phyloP scores from a whole-genome alignment of 2,329 filamentous ascomycete genomes.

The Pyricularia grisea region DNA sequence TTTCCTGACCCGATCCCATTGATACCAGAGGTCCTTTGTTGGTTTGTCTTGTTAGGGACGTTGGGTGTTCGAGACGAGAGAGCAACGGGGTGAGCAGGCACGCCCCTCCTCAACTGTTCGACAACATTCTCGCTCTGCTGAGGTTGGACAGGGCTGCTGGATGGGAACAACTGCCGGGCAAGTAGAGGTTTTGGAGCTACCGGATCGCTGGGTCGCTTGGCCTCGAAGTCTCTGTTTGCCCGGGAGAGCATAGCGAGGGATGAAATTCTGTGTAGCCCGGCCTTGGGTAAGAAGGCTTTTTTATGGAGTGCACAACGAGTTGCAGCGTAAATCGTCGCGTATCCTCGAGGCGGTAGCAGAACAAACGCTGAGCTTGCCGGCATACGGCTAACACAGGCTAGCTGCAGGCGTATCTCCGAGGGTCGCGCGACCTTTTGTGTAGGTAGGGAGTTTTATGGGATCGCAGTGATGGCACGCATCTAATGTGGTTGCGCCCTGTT shows the following conservation, averaged over 20 bases:
- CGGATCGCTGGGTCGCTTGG: neutral
- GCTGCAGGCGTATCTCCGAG: neutral
- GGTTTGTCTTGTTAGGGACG: conserved; percentile 11
- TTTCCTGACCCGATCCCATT: neutral
- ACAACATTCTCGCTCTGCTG: conserved; percentile 31
- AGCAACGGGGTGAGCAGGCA: conserved; percentile 10
- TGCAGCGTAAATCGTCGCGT: neutral
- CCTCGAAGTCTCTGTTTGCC: neutral
- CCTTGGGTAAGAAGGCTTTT: neutral
- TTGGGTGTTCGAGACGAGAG: conserved; percentile 25
- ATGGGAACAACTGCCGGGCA: conserved; percentile 45
- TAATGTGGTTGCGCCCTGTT: neutral
- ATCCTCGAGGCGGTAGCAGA: neutral
- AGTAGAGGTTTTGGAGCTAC: conserved; percentile 21
- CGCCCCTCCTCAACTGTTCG: conserved; percentile 35
- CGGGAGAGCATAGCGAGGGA: neutral
- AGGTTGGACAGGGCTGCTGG: conserved; percentile 39
- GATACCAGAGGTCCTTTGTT: neutral
- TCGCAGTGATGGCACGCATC: neutral
- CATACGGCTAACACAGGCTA: neutral
- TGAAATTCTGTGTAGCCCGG: neutral
- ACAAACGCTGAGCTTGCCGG: neutral
- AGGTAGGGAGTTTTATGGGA: neutral
- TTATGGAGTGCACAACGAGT: neutral
- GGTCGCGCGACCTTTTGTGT: neutral